phyloP scores from a whole-genome alignment of 2,329 filamentous ascomycete genomes.

The Trichothecium sympodiale region DNA sequence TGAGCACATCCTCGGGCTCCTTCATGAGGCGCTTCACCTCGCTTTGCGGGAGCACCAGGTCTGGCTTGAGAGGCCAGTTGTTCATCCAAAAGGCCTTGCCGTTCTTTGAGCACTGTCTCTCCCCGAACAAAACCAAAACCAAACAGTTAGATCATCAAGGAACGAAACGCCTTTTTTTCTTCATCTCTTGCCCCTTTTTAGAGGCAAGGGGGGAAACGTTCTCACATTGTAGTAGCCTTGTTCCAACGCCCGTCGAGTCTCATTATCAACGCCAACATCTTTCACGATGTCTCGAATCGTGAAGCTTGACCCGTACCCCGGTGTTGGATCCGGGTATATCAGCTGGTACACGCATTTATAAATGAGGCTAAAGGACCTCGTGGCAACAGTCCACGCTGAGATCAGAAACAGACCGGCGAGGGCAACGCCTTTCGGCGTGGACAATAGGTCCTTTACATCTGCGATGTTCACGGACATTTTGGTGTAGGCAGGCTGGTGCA shows the following conservation, averaged over 20 bases:
- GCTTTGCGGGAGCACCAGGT: constrained; percentile 1
- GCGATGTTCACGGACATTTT: too few species aligned
- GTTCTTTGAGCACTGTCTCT: constrained; percentile 1
- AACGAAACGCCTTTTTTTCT: too few species aligned
- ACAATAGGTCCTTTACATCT: too few species aligned
- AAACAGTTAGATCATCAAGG: too few species aligned
- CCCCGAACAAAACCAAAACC: too few species aligned
- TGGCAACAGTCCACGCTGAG: background rate
- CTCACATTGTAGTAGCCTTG: background rate
- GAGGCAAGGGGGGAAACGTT: too few species aligned
- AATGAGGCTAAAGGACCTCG: background rate
- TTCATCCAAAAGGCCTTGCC: constrained; percentile 2
- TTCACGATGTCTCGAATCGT: background rate
- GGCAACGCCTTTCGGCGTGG: background rate
- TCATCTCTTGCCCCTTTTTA: too few species aligned
- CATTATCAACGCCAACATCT: constrained; percentile 1
- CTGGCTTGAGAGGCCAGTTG: background rate
- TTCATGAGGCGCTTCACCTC: background rate
- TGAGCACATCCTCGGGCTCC: background rate
- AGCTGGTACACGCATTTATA: too few species aligned
- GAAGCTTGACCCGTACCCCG: background rate
- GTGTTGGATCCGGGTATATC: background rate
- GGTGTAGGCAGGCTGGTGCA: too few species aligned
- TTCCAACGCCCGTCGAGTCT: background rate
- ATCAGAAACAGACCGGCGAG: background rate